These are phyloP conservation scores for Gymnopus androsaceus DNA, from an alignment of 1,284 basidiomycete genomes.

Conservation along the genomic window DNA sequence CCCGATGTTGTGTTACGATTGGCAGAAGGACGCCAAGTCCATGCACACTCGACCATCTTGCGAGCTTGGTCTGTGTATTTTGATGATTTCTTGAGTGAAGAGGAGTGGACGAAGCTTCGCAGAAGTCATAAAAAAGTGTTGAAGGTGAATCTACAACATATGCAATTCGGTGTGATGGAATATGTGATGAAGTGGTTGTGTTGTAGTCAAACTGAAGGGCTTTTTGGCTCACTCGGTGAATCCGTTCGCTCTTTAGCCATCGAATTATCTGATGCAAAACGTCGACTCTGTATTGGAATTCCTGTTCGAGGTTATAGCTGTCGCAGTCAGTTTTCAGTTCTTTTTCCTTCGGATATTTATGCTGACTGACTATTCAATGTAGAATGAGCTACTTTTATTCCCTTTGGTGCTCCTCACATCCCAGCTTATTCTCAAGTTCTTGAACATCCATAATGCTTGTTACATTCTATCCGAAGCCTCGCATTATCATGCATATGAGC, in stretches of 20 bases:
- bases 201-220: slow-evolving; percentile 70
- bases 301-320: slow-evolving; percentile 84
- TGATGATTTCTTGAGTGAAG: slow-evolving; percentile 81
- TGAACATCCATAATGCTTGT: slow-evolving; percentile 79
- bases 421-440: slow-evolving; percentile 66
- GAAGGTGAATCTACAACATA: slow-evolving; percentile 71
- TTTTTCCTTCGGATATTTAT: neutral
- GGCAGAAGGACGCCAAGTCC: slow-evolving; percentile 63
- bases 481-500: slow-evolving; percentile 72
- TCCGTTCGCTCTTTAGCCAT: slow-evolving; percentile 17
- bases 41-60: slow-evolving; percentile 75
- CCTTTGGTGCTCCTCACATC: slow-evolving; percentile 86
- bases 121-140: slow-evolving; percentile 54
- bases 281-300: slow-evolving; percentile 85
- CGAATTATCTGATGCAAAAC: slow-evolving; percentile 34
- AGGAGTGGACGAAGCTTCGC: slow-evolving; percentile 76
- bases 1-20: slow-evolving; percentile 81
- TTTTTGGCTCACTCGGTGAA: slow-evolving; percentile 77
- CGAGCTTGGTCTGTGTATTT: slow-evolving; percentile 88
- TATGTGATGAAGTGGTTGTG: slow-evolving; percentile 83
- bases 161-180: slow-evolving; percentile 75
- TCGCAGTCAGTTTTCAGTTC: slow-evolving; percentile 58
- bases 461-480: slow-evolving; percentile 84
- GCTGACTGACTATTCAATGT: slow-evolving; percentile 9
- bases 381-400: slow-evolving; percentile 91